Percentiles rank a stretch among this genome's conserved stretches.
Conservation (phyloP, 2,329 filamentous ascomycete species). For the Xylariales sp. region DNA sequence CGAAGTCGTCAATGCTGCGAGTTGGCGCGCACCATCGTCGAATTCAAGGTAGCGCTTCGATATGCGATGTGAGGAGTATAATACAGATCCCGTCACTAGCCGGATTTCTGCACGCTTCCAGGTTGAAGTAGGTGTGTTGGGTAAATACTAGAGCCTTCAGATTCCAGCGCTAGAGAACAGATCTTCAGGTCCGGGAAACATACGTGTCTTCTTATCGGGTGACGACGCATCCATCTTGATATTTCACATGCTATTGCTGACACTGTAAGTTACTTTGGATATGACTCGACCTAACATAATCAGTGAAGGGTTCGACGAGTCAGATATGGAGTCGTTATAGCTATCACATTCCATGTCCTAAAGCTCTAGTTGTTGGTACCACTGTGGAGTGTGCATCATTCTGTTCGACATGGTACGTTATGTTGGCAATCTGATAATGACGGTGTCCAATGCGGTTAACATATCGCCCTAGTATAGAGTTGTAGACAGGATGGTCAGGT, state of each 20-base stretch:
- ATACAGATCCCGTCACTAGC: constrained; percentile 50
- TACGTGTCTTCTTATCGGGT: constrained; percentile 41
- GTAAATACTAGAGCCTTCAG: constrained; percentile 53
- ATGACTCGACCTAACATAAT: constrained; percentile 60
- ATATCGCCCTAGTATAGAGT: constrained; percentile 58
- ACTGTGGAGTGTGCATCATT: constrained; percentile 57
- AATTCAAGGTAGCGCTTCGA: constrained; percentile 53
- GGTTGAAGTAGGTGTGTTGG: constrained; percentile 65
- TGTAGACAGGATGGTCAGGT: constrained; percentile 56
- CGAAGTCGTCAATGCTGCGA: constrained; percentile 61
- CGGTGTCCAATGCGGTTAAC: constrained; percentile 60
- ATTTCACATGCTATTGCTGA: constrained; percentile 51
- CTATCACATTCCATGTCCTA: constrained; percentile 57
- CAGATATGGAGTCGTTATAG: constrained; percentile 51
- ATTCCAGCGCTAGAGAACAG: not conserved
- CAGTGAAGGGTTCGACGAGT: constrained; percentile 50
- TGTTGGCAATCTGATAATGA: constrained; percentile 48
- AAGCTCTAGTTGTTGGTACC: constrained; percentile 59
- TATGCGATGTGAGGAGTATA: constrained; percentile 61
- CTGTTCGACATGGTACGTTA: constrained; percentile 46
- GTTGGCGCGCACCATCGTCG: constrained; percentile 47
- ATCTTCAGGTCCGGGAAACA: constrained; percentile 20
- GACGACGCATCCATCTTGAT: constrained; percentile 56
- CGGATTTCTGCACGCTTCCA: constrained; percentile 59
- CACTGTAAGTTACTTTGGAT: constrained; percentile 58